Evolutionary conservation across 148 eudicot genomes (phyloP).

Genomic region (Vaccinium myrtillus): DNA sequence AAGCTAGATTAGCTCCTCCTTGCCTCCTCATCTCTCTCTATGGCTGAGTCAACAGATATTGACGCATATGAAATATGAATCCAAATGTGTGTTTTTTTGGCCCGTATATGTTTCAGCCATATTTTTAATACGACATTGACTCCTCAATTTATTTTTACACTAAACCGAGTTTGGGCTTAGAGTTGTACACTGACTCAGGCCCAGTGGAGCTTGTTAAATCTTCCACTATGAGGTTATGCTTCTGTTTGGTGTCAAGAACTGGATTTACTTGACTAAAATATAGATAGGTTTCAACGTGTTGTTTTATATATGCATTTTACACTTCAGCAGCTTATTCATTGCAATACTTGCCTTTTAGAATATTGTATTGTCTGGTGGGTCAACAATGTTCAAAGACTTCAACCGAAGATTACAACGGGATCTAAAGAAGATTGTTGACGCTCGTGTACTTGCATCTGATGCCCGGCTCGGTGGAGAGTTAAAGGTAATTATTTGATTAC

Average conservation of each 20-base stretch:
- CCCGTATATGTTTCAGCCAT: background rate
- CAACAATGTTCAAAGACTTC: constrained; percentile 98
- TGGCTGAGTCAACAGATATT: background rate
- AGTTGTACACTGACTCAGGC: background rate
- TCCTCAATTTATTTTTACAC: background rate
- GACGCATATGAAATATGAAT: background rate
- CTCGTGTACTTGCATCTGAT: constrained; percentile 82
- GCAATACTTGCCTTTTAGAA: constrained; percentile 50
- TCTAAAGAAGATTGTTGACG: constrained; percentile 93
- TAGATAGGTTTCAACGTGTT: background rate
- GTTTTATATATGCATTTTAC: background rate
- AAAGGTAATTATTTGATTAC: constrained; percentile 42
- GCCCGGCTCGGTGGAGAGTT: constrained; percentile 69
- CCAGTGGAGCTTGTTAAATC: constrained; percentile 1
- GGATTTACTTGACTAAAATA: background rate
- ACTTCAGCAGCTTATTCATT: background rate
- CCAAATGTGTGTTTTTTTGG: background rate
- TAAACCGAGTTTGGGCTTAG: background rate
- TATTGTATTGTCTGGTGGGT: constrained; percentile 93
- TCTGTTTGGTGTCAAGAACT: background rate
- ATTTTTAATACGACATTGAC: background rate
- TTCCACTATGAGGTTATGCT: background rate
- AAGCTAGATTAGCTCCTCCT: background rate
- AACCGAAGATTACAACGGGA: constrained; percentile 89
- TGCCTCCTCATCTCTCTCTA: background rate